Conservation (phyloP, 805 yeast species). For the Wickerhamomyces rabaulensis region DNA sequence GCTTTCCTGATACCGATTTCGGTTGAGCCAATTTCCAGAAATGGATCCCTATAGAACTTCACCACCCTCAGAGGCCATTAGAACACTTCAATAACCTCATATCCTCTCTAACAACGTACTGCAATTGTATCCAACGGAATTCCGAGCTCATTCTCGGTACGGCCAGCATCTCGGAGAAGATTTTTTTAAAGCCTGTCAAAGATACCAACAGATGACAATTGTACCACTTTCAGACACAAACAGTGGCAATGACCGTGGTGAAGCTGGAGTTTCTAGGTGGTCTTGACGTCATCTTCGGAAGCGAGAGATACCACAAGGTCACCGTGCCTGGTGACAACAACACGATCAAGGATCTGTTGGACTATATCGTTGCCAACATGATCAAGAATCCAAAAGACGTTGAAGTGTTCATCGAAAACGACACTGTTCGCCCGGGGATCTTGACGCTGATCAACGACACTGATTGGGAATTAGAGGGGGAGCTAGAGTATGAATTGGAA, state of each 20-base stretch:
- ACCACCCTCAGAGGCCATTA: too few relatives aligned
- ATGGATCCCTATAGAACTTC: too few relatives aligned
- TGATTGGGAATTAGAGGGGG: constrained; percentile 95
- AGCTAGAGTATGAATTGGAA: constrained; percentile 73
- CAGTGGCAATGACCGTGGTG: background rate
- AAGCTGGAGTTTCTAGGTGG: constrained; percentile 50
- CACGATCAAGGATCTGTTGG: constrained; percentile 45
- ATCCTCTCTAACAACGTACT: too few relatives aligned
- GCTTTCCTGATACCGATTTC: too few relatives aligned
- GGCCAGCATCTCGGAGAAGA: background rate
- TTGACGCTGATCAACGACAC: constrained; percentile 87
- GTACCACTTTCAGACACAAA: too few relatives aligned
- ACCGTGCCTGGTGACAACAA: constrained; percentile 37
- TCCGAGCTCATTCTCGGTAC: background rate
- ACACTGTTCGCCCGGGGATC: constrained; percentile 83
- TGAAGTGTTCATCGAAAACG: constrained; percentile 78
- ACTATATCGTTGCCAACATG: constrained; percentile 46
- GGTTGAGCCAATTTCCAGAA: too few relatives aligned
- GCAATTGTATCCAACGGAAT: background rate
- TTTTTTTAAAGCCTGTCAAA: too few relatives aligned
- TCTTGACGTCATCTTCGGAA: constrained; percentile 69
- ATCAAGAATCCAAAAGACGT: constrained; percentile 57
- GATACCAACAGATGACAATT: too few relatives aligned
- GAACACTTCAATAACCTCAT: too few relatives aligned
- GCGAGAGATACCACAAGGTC: constrained; percentile 49